Base-by-base conservation (phyloP, 169 alveolate species). In the Plasmodium coatneyi region DNA sequence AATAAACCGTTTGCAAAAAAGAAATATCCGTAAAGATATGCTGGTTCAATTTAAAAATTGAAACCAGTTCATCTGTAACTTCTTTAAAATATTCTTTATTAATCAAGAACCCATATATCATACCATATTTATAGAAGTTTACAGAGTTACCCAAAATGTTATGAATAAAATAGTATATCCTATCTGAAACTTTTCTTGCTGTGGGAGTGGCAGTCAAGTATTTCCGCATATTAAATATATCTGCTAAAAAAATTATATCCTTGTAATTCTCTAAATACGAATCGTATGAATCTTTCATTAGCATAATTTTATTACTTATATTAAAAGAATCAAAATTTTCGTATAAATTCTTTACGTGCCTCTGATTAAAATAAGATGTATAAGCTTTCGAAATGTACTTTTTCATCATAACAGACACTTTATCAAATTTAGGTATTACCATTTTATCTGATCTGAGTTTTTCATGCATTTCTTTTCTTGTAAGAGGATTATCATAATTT, bases 111-210 rank as follows among this genome's bases (percentile, higher is more conserved):
- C 92, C 92, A 66, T 83, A 83, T 66, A 83, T 83, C 54, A 83
- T 83, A 60, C 92, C 92, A 70, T 83, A 83, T 83, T 83, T 83
- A 71, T 83, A 83, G 72, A 83, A 60, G 22, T 83, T 83, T 36
- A 36, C 41, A 83, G 92, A 16, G 66, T 83, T 83, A n/a, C 92
- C 92, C 39, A 43, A 43, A 16, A 22, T 19, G 30, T 79, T 46
- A 71, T 84, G 92, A 16, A 84, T 19, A 12, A 16, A 32, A 46
- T 41, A 72, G 60, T 46, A n/a, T 30, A 25, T 0, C 41, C 84
- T 84, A 5, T 84, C 79, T 19, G 56, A 5, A 43, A 43, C 1
- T 70, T 19, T 71, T 71, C 52, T 72, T 28, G 54, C n/a, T 12
- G 5, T 34, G 10, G 84, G 79, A 12, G 76, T 49, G 22, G 76